Percentiles rank a stretch among this genome's conserved stretches.
Evolutionary conservation across 2,329 filamentous ascomycete genomes (phyloP).

Genomic region (Colletotrichum liaoningense): DNA sequence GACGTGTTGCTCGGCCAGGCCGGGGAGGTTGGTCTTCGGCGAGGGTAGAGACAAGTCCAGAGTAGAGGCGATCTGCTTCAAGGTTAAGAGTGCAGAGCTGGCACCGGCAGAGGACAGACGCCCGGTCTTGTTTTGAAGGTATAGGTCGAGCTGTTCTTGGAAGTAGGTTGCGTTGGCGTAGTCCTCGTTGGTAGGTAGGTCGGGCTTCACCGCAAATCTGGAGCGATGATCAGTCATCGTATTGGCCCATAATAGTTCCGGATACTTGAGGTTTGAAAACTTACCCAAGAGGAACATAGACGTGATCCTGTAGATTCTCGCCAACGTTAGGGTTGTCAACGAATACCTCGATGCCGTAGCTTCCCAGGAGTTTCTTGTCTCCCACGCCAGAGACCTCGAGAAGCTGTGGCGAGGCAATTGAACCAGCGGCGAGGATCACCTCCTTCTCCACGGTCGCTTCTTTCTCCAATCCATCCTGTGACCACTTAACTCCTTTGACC

Average conservation of each 20-base stretch:
- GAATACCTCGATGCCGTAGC: constrained; percentile 43
- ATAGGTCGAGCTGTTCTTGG: constrained; percentile 28
- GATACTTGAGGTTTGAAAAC: not conserved
- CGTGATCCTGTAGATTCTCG: constrained; percentile 51
- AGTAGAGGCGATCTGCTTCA: constrained; percentile 18
- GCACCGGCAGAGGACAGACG: constrained; percentile 29
- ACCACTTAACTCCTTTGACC: constrained; percentile 38
- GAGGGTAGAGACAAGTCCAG: not conserved
- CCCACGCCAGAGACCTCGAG: constrained; percentile 74
- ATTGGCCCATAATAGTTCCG: accelerated
- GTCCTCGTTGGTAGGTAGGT: constrained; percentile 29
- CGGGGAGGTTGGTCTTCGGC: not conserved
- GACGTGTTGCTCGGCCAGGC: constrained; percentile 21
- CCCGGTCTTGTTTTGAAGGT: constrained; percentile 24
- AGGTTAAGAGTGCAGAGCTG: constrained; percentile 23
- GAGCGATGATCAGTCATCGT: not conserved
- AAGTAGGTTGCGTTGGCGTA: constrained; percentile 28
- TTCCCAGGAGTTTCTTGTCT: constrained; percentile 46
- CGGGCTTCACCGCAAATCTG: constrained; percentile 24
- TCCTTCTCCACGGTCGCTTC: constrained; percentile 51
- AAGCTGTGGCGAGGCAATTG: constrained; percentile 66
- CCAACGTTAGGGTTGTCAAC: constrained; percentile 51
- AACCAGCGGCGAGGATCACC: constrained; percentile 69
- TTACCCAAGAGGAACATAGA: constrained; percentile 29
- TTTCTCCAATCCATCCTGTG: not conserved